These are phyloP conservation scores for Jatropha multifida DNA, from an alignment of 441 rosid genomes.

Conservation along the genomic window DNA sequence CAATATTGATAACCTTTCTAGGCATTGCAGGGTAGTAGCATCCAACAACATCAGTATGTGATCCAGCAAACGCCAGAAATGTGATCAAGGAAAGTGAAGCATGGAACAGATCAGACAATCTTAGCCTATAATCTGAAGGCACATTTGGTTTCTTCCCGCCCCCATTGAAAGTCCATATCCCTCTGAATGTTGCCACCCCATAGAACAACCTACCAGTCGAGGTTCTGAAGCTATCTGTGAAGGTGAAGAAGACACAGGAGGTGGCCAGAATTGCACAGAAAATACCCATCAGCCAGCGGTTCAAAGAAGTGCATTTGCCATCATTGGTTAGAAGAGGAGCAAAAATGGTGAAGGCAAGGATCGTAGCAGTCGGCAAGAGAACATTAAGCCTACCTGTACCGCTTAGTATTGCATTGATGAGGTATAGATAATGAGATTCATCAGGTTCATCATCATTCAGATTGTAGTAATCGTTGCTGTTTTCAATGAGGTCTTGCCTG, in stretches of 20 bases:
- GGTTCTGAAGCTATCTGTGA: conserved; percentile 50
- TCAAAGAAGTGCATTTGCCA: conserved; percentile 36
- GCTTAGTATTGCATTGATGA: conserved; percentile 43
- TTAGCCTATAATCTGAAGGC: conserved; percentile 39
- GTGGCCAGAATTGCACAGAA: conserved; percentile 30
- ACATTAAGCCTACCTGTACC: conserved; percentile 56
- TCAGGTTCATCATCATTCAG: conserved; percentile 36
- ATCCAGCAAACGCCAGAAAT: conserved; percentile 41
- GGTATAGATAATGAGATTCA: conserved; percentile 38
- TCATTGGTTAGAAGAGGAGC: conserved; percentile 50
- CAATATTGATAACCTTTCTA: conserved; percentile 37
- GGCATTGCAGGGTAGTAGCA: conserved; percentile 47
- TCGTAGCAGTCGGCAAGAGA: conserved; percentile 51
- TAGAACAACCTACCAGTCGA: conserved; percentile 40
- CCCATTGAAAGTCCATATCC: conserved; percentile 47
- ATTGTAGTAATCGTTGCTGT: conserved; percentile 12
- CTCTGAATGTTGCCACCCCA: conserved; percentile 42
- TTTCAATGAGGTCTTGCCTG: conserved; percentile 17
- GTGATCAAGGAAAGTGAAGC: conserved; percentile 43
- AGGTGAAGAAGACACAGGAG: conserved; percentile 41
- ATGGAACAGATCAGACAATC: conserved; percentile 42
- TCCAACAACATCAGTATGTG: conserved; percentile 35
- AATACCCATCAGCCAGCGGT: conserved; percentile 44
- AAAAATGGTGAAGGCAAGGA: conserved; percentile 51
- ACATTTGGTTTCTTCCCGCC: conserved; percentile 38